phyloP scores from a whole-genome alignment of 2,329 filamentous ascomycete genomes.

The Trichoderma sp. region DNA sequence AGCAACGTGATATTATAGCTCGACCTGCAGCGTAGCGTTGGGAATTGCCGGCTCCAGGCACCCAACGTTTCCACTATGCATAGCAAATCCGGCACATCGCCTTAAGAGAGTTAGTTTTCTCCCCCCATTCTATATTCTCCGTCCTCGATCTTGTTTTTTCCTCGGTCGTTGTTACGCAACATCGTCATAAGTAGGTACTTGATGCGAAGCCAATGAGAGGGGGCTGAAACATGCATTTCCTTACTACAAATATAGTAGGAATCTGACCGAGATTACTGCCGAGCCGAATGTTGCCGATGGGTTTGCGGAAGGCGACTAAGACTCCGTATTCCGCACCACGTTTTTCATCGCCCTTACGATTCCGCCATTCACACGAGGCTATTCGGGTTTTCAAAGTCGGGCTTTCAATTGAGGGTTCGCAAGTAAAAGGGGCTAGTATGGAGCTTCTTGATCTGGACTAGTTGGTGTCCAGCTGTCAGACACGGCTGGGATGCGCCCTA shows the following conservation, averaged over 20 bases:
- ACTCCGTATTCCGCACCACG: background rate
- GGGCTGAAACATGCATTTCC: background rate
- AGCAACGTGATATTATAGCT: slow-evolving; percentile 1
- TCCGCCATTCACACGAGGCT: background rate
- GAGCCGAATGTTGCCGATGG: background rate
- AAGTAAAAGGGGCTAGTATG: background rate
- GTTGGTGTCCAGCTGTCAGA: background rate
- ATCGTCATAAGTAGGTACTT: background rate
- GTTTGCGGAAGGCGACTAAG: background rate
- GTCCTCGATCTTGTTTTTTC: background rate
- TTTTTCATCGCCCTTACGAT: background rate
- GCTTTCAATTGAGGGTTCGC: background rate
- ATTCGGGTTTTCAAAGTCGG: background rate
- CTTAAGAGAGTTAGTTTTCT: background rate
- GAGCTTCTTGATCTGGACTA: slow-evolving; percentile 17
- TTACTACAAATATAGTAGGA: background rate
- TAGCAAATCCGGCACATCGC: slow-evolving; percentile 5
- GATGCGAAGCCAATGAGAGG: background rate
- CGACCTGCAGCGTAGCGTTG: background rate
- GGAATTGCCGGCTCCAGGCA: background rate
- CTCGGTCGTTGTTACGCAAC: background rate
- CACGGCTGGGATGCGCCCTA: background rate
- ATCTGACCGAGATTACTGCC: slow-evolving; percentile 15
- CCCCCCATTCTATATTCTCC: background rate
- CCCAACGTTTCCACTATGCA: slow-evolving; percentile 2